Base-by-base conservation (phyloP, 1,284 basidiomycete genomes). In the Puccinia horiana region DNA sequence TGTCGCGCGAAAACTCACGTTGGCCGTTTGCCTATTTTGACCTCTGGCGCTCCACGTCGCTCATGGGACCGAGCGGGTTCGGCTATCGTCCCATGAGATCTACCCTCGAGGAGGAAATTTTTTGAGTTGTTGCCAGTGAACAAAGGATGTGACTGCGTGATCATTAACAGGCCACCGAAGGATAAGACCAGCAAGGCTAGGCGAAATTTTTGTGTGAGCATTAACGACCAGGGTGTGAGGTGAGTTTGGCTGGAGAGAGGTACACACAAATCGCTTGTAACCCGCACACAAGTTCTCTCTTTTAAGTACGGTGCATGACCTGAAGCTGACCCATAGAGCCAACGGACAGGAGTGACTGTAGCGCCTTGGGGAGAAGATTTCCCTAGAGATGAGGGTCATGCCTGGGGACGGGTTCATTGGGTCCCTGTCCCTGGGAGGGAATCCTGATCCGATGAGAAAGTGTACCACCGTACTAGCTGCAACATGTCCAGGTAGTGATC, bases 31-130 rank as follows among this genome's bases (percentile, higher is more conserved):
- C 4, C 4, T 52, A 14, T n/a, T n/a, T n/a, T n/a, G n/a, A n/a
- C n/a, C n/a, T n/a, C n/a, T n/a, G 37, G 6, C 42, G 63, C 1
- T 67, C 23, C 20, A 42, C 63, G 63, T 20, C 37, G 3, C 1
- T 42, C 4, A 8, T 42, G 32, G 2, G 58, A n/a, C n/a, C n/a
- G 29, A 35, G 14, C 58, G 23, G 63, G 1, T 32, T 42, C 37
- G 3, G 2, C 20, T 40, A 40, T 9, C 14, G 63, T 14, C 63
- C 63, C 40, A 67, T 67, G 63, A 12, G 63, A 67, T 67, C 63
- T 67, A 23, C 63, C 63, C 29, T 67, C 63, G 37, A 67, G 63
- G 63, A 67, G 18, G 37, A 67, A 42, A 6, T 40, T 67, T n/a
- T 67, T 67, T 35, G 63, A 9, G 16, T 35, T 42, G 63, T 67